phyloP scores from a whole-genome alignment of 495 filamentous ascomycete genomes.

The Annulohypoxylon stygium region DNA sequence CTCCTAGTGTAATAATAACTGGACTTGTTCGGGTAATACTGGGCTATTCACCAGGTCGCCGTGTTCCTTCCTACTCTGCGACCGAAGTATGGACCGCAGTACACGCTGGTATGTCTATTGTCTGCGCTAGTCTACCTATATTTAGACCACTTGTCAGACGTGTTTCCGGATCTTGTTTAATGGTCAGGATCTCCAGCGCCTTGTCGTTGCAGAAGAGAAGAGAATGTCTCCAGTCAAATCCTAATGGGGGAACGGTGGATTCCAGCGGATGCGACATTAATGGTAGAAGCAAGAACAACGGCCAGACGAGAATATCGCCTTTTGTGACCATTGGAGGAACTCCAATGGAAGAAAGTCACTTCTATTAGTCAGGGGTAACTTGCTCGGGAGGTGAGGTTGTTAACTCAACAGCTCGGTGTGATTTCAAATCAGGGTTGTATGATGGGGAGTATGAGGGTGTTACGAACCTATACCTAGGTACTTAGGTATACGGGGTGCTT shows the following conservation, averaged over 20 bases:
- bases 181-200: not conserved
- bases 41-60: conserved; percentile 1
- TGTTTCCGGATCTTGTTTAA: not conserved
- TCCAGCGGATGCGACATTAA: not conserved
- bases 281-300: not conserved
- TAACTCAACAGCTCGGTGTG: not conserved
- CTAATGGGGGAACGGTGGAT: not conserved
- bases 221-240: not conserved
- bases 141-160: conserved; percentile 25
- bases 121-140: conserved; percentile 35
- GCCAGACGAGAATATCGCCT: not conserved
- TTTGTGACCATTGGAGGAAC: not conserved
- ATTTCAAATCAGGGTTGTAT: not conserved
- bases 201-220: not conserved
- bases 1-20: conserved; percentile 30
- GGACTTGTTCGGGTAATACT: conserved; percentile 34
- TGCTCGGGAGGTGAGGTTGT: not conserved
- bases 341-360: not conserved
- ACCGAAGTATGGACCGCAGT: conserved; percentile 32
- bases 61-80: conserved; percentile 28
- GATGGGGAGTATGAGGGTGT: not conserved
- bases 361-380: not conserved
- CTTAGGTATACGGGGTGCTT: too few species aligned
- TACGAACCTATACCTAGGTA: too few species aligned
- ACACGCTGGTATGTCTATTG: conserved; percentile 32